A percentile compares a stretch with the other conserved stretches of the same genome.
Conservation (phyloP, 2,329 filamentous ascomycete genomes). For the Triangularia verruculosa region DNA sequence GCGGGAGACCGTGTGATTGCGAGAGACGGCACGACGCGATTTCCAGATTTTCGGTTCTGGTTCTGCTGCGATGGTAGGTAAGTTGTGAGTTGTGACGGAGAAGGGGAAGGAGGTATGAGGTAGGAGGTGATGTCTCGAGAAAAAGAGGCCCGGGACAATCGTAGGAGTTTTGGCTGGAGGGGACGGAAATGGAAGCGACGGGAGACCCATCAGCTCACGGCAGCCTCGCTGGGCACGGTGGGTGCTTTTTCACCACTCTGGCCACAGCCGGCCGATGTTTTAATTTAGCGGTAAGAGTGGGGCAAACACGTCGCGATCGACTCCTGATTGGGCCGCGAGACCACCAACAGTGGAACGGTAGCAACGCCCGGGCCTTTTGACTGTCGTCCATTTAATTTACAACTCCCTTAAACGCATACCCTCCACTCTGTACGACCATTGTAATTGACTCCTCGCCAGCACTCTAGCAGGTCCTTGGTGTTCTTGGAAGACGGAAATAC, state of each 20-base stretch:
- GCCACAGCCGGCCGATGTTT: not conserved
- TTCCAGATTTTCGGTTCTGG: not conserved
- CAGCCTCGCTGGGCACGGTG: slow-evolving; percentile 4
- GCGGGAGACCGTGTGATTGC: not conserved
- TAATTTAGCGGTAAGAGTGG: slow-evolving; percentile 6
- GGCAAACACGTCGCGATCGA: not conserved
- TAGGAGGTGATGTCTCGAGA: not conserved
- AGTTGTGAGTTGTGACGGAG: not conserved
- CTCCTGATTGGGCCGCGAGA: not conserved
- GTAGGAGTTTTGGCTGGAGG: slow-evolving; percentile 5
- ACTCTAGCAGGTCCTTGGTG: not conserved
- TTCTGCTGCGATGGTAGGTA: not conserved
- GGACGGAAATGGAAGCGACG: slow-evolving; percentile 9
- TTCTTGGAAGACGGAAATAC: not conserved
- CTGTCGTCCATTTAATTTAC: not conserved
- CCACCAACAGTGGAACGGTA: not conserved
- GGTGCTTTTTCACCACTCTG: not conserved
- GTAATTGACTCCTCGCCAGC: not conserved
- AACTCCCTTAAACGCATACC: not conserved
- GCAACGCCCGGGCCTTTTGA: not conserved
- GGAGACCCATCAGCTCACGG: not conserved
- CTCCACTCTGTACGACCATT: slow-evolving; percentile 1
- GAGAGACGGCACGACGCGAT: not conserved
- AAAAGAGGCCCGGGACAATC: not conserved
- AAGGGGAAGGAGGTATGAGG: not conserved